These are phyloP conservation scores for Talaromyces piceae DNA, from an alignment of 2,329 filamentous ascomycete species.

Conservation along the genomic window DNA sequence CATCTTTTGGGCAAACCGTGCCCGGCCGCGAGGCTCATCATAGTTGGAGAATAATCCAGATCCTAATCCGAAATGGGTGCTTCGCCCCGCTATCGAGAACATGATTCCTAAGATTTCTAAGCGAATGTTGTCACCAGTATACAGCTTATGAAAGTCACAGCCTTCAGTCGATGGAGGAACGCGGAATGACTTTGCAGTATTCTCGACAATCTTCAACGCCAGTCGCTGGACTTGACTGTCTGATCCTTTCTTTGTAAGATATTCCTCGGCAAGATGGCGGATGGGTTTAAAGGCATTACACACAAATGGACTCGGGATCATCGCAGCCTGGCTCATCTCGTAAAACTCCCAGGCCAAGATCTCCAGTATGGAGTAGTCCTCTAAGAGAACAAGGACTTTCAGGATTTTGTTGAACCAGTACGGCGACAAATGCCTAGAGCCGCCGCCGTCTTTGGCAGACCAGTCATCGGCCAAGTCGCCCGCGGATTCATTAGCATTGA, in stretches of 20 bases:
- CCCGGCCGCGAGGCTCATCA: conserved; percentile 7
- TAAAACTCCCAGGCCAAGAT: neutral
- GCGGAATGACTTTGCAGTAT: conserved; percentile 18
- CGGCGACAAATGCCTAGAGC: neutral
- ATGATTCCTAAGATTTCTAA: conserved; percentile 34
- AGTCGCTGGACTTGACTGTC: neutral
- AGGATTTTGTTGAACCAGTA: conserved; percentile 3
- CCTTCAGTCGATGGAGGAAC: conserved; percentile 20
- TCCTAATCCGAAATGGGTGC: conserved; percentile 17
- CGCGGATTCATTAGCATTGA: conserved; percentile 16
- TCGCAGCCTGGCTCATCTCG: neutral
- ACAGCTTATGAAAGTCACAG: conserved; percentile 30
- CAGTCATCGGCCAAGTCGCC: conserved; percentile 8
- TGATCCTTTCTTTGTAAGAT: neutral
- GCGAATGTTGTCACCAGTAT: conserved; percentile 30
- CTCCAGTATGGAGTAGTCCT: neutral
- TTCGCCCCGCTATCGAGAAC: conserved; percentile 30
- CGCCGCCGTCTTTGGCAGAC: neutral
- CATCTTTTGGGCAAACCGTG: conserved; percentile 20
- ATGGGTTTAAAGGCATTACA: neutral
- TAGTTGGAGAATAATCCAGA: conserved; percentile 11
- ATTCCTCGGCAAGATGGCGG: neutral
- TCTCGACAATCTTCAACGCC: conserved; percentile 17
- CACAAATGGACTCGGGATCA: conserved; percentile 3
- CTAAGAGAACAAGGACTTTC: neutral